Base-by-base conservation (phyloP, 1,284 basidiomycete genomes). In the Tilletia walkeri region DNA sequence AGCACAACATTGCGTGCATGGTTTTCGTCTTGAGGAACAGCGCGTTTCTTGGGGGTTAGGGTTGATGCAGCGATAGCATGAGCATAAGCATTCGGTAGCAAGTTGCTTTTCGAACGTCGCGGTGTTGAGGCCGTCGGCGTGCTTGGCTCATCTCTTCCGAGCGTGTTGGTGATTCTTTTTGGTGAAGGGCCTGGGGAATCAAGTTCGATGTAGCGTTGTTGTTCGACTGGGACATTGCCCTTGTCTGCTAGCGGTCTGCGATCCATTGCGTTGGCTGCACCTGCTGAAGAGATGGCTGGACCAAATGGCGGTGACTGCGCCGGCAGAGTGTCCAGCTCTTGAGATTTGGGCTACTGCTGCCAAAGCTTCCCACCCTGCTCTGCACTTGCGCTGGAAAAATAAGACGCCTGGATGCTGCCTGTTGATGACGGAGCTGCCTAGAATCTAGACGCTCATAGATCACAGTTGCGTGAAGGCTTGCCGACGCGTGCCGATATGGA, bases 41-140 rank as follows among this genome's bases (percentile, higher is more conserved):
- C 77, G 34, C 82, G 79, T 68, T 83, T 83, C 66, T 78, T 77
- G 6, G 82, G 82, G 38, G 82, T 82, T 16, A 41, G 36, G 7
- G 59, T 63, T 34, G 59, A 45, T 45, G 41, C 14, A 45, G 41
- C 41, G 14, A 14, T 14, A 45, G 41, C 41, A 45, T 45, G 41
- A 14, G 6, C 14, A 45, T 45, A 30, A 30, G 24, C 24, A 30
- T 30, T 30, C 4, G n/a, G 14, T 34, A 36, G 59, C 34, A 14
- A 14, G 59, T 38, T 34, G 59, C 9, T 5, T 14, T 14, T 63
- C 59, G 34, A 63, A 38, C 7, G 36, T 45, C 41, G 41, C 41
- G 59, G 36, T 63, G 59, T 63, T 63, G 30, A 34, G n/a, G 36
- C 59, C 14, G 41, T 45, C 14, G 41, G 41, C 41, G 41, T 45